A percentile compares a stretch with the other conserved stretches of the same genome.
These are phyloP conservation scores for Dryas drummondii DNA, from an alignment of 306 rosid genomes.

Conservation along the genomic window DNA sequence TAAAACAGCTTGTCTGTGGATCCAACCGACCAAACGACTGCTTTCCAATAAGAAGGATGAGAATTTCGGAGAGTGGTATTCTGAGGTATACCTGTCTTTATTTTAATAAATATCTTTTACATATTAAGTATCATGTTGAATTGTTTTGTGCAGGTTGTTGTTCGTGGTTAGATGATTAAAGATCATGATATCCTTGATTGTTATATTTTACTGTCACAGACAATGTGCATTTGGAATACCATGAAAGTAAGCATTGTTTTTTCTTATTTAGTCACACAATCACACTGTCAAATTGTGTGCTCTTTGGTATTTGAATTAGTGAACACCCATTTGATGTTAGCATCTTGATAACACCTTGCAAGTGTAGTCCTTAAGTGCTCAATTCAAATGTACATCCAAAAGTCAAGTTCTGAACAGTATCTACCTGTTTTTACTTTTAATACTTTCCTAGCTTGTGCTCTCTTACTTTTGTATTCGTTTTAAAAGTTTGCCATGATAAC, in stretches of 20 bases:
- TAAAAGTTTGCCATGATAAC: background rate
- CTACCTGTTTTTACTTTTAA: background rate
- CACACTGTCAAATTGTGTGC: too few relatives aligned
- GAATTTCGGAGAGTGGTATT: conserved; percentile 96
- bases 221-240: conserved; percentile 83
- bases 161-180: conserved; percentile 86
- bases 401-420: too few relatives aligned
- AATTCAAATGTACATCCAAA: background rate
- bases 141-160: conserved; percentile 65
- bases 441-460: background rate
- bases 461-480: background rate
- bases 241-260: conserved; percentile 66
- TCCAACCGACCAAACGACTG: too few relatives aligned
- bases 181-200: conserved; percentile 95
- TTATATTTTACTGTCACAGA: conserved; percentile 92
- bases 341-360: background rate
- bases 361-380: background rate
- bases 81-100: conserved; percentile 55
- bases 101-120: background rate
- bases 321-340: background rate
- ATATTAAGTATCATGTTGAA: background rate
- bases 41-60: conserved; percentile 74
- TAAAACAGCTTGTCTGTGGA: too few relatives aligned
- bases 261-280: background rate
- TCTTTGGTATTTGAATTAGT: background rate